phyloP scores from a whole-genome alignment of 306 rosid species.

The Rosa multiflora region DNA sequence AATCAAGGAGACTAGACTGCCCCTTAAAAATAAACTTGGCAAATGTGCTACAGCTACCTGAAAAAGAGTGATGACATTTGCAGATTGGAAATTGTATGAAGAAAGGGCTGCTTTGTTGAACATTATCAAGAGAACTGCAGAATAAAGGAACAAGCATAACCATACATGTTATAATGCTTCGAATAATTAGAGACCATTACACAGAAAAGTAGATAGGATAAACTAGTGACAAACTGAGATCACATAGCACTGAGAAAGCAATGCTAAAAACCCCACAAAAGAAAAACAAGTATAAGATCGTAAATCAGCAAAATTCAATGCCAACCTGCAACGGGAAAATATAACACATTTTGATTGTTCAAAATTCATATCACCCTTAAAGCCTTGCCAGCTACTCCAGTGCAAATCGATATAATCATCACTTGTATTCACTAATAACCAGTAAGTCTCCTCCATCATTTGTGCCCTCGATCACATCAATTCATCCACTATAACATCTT shows the following conservation, averaged over 20 bases:
- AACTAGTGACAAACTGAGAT: neutral
- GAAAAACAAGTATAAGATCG: neutral
- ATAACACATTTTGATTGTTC: neutral
- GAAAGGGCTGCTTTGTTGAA: slow-evolving; percentile 83
- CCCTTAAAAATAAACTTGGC: neutral
- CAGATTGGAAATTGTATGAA: slow-evolving; percentile 54
- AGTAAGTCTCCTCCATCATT: slow-evolving; percentile 19
- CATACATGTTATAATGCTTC: slow-evolving; percentile 10
- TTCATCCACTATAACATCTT: slow-evolving; percentile 28
- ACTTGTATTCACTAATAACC: neutral
- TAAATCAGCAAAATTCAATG: neutral
- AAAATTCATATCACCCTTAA: neutral
- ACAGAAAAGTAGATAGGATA: slow-evolving; percentile 1
- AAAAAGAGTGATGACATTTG: slow-evolving; percentile 59
- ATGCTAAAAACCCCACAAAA: neutral
- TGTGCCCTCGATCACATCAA: slow-evolving; percentile 8
- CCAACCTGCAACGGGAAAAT: neutral
- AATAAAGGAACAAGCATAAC: slow-evolving; percentile 18
- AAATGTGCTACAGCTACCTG: slow-evolving; percentile 60
- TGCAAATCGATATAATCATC: neutral
- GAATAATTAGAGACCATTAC: neutral
- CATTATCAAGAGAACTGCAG: slow-evolving; percentile 64
- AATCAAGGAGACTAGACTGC: neutral
- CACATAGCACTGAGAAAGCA: slow-evolving; percentile 3
- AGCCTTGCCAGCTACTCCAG: neutral